A percentile compares a stretch with the other conserved stretches of the same genome.
These are phyloP conservation scores for Phalaenopsis equestris DNA, from an alignment of 106 monocot species.

Conservation along the genomic window DNA sequence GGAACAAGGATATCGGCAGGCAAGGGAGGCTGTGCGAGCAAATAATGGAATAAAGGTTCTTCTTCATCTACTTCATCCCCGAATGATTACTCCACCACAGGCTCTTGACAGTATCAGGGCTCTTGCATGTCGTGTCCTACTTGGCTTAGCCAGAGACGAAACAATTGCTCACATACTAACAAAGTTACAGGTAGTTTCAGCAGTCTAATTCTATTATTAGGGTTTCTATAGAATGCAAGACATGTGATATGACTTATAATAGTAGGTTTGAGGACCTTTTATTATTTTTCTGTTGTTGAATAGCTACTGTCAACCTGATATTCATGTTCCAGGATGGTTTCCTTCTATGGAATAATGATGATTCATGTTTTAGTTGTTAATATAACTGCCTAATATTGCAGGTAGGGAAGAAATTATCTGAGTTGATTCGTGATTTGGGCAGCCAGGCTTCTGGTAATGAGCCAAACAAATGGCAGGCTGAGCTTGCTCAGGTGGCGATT, in stretches of 20 bases:
- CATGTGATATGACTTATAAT: background rate
- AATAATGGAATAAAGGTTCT: slow-evolving; percentile 98
- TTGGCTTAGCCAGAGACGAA: slow-evolving; percentile 90
- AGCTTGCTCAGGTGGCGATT: slow-evolving; percentile 87
- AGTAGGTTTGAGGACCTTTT: background rate
- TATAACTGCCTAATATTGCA: slow-evolving; percentile 15
- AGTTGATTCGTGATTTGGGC: slow-evolving; percentile 85
- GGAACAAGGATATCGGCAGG: slow-evolving; percentile 88
- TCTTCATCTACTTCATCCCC: slow-evolving; percentile 79
- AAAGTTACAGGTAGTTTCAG: slow-evolving; percentile 63
- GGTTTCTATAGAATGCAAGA: background rate
- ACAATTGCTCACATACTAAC: slow-evolving; percentile 95
- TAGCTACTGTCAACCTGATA: background rate
- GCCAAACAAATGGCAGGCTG: slow-evolving; percentile 82
- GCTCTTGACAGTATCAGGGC: slow-evolving; percentile 77
- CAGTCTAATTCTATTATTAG: background rate
- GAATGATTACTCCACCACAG: slow-evolving; percentile 76
- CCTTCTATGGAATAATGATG: background rate
- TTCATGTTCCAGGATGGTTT: background rate
- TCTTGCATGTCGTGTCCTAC: slow-evolving; percentile 89
- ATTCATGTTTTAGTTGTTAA: background rate
- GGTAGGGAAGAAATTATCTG: slow-evolving; percentile 96
- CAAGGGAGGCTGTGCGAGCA: slow-evolving; percentile 85
- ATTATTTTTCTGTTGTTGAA: background rate
- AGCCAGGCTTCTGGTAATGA: slow-evolving; percentile 66